Conservation (phyloP, 257 asterid genomes). For the Lithospermum erythrorhizon region DNA sequence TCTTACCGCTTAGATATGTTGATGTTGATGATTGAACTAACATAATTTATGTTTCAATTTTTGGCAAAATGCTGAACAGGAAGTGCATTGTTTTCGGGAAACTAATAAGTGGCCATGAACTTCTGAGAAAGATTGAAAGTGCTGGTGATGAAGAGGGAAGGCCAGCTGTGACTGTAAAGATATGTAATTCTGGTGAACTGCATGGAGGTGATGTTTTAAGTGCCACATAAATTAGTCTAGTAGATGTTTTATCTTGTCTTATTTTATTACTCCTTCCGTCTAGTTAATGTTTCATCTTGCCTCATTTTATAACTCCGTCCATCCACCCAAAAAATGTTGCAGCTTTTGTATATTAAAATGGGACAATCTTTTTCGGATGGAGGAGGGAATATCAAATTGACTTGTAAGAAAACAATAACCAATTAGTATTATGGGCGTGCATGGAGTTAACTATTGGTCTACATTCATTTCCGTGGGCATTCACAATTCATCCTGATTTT, state of each 20-base stretch:
- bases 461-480: neutral
- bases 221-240: no score
- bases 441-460: neutral
- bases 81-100: conserved; percentile 80
- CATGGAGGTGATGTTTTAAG: conserved; percentile 43
- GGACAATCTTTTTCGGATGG: no score
- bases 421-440: no score
- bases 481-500: neutral
- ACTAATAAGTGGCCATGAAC: conserved; percentile 71
- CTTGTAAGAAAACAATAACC: no score
- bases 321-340: no score
- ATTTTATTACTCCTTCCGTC: neutral
- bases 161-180: conserved; percentile 87
- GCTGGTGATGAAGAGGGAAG: conserved; percentile 79
- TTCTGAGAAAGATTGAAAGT: conserved; percentile 80
- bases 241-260: neutral
- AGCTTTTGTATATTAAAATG: no score
- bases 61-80: conserved; percentile 33
- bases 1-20: no score
- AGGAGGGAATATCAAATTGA: no score
- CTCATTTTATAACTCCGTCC: no score
- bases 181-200: conserved; percentile 75
- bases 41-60: neutral
- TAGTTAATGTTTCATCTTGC: neutral
- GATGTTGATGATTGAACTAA: no score